Percentiles rank a stretch among this genome's conserved stretches.
phyloP scores from a whole-genome alignment of 2,329 filamentous ascomycete species.

The Nemania sp. region DNA sequence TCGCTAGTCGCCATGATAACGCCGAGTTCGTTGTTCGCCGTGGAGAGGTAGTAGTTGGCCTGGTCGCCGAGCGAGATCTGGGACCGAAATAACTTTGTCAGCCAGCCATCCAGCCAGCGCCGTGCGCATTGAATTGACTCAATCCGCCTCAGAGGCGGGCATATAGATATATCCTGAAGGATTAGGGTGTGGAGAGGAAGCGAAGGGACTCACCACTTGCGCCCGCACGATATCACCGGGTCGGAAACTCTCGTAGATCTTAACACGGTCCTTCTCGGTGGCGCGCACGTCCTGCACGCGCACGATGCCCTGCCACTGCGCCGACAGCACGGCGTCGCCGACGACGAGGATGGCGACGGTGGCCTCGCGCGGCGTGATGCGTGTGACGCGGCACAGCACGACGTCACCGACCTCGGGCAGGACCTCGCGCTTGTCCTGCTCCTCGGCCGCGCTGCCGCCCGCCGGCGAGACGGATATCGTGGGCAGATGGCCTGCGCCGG shows the following conservation, averaged over 20 bases:
- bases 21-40: constrained; percentile 86
- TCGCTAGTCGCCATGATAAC: constrained; percentile 93
- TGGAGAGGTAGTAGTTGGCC: constrained; percentile 92
- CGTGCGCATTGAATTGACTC: neutral
- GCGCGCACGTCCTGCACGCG: constrained; percentile 89
- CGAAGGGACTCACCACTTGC: constrained; percentile 65
- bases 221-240: constrained; percentile 92
- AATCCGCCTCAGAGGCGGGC: neutral
- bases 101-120: too few relatives aligned
- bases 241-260: constrained; percentile 86
- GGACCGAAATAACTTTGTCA: neutral
- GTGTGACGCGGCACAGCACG: constrained; percentile 83
- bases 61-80: constrained; percentile 91
- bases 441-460: constrained; percentile 32
- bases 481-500: constrained; percentile 44
- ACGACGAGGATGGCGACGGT: constrained; percentile 86
- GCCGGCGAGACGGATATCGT: constrained; percentile 60
- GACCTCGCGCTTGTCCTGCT: constrained; percentile 64
- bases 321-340: constrained; percentile 70
- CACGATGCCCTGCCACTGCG: constrained; percentile 85
- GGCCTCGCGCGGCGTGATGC: constrained; percentile 83
- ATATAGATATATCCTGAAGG: too few relatives aligned
- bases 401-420: constrained; percentile 80
- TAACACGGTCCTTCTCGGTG: constrained; percentile 94
- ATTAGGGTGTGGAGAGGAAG: neutral